Evolutionary conservation across 495 filamentous ascomycete genomes (phyloP).

Genomic region (Staphylotrichum longicolle): DNA sequence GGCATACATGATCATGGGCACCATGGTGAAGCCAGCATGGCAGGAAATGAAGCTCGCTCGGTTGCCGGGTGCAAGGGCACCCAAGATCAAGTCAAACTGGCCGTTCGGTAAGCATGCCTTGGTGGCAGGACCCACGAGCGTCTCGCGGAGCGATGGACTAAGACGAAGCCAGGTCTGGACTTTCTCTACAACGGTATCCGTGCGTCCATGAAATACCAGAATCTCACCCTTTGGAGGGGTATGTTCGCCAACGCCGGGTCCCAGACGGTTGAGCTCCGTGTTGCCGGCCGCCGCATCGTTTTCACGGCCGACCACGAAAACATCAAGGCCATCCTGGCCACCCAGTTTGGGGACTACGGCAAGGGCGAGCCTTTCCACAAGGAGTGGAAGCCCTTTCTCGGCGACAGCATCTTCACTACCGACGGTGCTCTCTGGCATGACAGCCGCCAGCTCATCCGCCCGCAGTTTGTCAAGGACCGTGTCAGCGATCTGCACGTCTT

Average conservation of each 20-base stretch:
- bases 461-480: conserved; percentile 80
- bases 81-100: conserved; percentile 23
- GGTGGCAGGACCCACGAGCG: too few species aligned
- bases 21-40: conserved; percentile 29
- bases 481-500: conserved; percentile 78
- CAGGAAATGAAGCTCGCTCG: conserved; percentile 41
- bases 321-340: conserved; percentile 79
- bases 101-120: conserved; percentile 33
- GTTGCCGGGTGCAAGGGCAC: conserved; percentile 38
- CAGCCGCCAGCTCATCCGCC: conserved; percentile 72
- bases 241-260: conserved; percentile 42
- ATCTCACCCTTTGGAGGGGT: conserved; percentile 59
- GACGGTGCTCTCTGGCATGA: conserved; percentile 73
- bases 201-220: conserved; percentile 51
- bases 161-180: conserved; percentile 54
- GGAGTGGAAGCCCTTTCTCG: conserved; percentile 71
- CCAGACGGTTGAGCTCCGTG: conserved; percentile 59
- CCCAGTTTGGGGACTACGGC: conserved; percentile 71
- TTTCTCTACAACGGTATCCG: conserved; percentile 53
- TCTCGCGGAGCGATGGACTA: neutral
- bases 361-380: conserved; percentile 68
- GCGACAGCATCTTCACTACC: conserved; percentile 76
- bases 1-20: conserved; percentile 27
- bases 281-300: conserved; percentile 57
- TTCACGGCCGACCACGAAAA: conserved; percentile 78